Evolutionary conservation across 2,329 filamentous ascomycete species (phyloP), one percentile per base, ranked within the genome.

Genomic region (Zasmidium cellare): DNA sequence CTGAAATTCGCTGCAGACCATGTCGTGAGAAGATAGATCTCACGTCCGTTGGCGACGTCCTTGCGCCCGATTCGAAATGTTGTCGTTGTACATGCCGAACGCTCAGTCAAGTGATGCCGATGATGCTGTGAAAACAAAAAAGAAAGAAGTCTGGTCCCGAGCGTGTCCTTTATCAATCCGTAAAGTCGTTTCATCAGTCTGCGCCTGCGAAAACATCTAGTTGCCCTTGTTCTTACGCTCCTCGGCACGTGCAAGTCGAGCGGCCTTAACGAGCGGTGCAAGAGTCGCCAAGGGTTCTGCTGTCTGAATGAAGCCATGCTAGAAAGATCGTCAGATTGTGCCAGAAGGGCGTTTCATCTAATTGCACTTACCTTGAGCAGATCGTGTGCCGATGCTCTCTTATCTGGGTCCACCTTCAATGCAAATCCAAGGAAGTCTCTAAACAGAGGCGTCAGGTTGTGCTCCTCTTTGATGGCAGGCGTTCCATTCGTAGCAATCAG

Each of bases 401-500:
- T 96, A 78, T 97, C 94, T 1, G 94, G 93, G 71, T 97, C 94
- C 5, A 99, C 94, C 80, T 96, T 96, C 55, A 99, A 82, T 5
- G 94, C 93, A 75, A 96, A 92, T 69, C 90, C 87, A 63, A 99
- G 79, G 75, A 97, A 99, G 74, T 97, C 92, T 62, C 87, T 85
- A 80, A 99, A 97, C 2, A 93, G 84, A 0, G 85, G 79, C 9
- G 90, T 90, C 51, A 97, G 76, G 49, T 88, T 87, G 56, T 92
- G 85, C 75, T 96, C 91, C 63, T 97, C 92, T 78, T 97, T 97
- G 77, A 99, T 96, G 53, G 88, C 83, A 1, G 94, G 94, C 16
- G 94, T 97, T 49, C 94, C 94, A 71, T 96, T 96, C 31, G 94
- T 97, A 54, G 94, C 94, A 74, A 99, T 99, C 67, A 99, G 79